A percentile compares a stretch with the other conserved stretches of the same genome.
Evolutionary conservation across 106 monocot genomes (phyloP).

Genomic region (Ottelia alismoides): DNA sequence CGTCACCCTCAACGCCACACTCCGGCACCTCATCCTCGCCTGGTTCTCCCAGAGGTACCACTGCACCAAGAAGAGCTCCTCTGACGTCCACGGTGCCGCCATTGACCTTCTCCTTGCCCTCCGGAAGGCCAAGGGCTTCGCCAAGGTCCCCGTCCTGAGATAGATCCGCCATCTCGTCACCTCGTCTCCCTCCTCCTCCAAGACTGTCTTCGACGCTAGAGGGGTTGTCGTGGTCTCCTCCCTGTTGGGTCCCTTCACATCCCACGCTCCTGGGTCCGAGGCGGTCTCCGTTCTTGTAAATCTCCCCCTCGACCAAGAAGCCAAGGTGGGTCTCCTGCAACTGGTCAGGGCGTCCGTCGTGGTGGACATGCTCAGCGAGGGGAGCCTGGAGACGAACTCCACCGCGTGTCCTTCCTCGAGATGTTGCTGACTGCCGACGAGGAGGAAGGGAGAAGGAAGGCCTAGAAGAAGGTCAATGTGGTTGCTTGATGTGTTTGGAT

Average conservation of each 20-base stretch:
- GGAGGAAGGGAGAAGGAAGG: no score
- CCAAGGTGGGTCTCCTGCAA: no score
- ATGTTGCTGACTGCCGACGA: constrained; percentile 35
- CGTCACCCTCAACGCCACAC: constrained; percentile 58
- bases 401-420: constrained; percentile 25
- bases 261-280: no score
- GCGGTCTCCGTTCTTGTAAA: no score
- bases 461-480: neutral
- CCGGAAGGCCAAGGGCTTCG: constrained; percentile 25
- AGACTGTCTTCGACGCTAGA: no score
- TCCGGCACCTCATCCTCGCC: constrained; percentile 47
- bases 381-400: constrained; percentile 44
- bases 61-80: constrained; percentile 43
- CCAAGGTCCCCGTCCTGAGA: constrained; percentile 24
- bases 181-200: constrained; percentile 20
- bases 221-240: constrained; percentile 30
- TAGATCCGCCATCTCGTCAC: constrained; percentile 31
- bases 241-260: constrained; percentile 53
- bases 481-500: no score
- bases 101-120: constrained; percentile 25
- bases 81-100: constrained; percentile 51
- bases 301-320: no score
- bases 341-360: constrained; percentile 51
- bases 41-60: constrained; percentile 62
- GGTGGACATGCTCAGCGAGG: constrained; percentile 58